Evolutionary conservation across 2,329 filamentous ascomycete genomes (phyloP).

Genomic region (Fusarium sp.): DNA sequence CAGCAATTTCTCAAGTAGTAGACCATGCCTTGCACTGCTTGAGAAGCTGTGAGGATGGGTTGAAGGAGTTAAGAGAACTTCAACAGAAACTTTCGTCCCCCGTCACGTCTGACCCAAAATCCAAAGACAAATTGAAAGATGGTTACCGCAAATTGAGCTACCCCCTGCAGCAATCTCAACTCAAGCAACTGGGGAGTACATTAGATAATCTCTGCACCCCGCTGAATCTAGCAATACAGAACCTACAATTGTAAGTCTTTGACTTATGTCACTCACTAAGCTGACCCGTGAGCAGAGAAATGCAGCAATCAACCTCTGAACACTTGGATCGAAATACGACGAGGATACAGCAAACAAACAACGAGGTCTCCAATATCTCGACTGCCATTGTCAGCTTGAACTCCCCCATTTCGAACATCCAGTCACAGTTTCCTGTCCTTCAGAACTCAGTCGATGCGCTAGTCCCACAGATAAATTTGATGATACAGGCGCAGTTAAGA

Average conservation of each 20-base stretch:
- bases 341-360: too few relatives aligned
- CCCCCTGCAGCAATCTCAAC: not conserved
- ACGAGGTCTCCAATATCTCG: too few relatives aligned
- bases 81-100: not conserved
- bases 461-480: too few relatives aligned
- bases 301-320: too few relatives aligned
- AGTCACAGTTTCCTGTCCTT: too few relatives aligned
- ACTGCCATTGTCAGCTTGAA: too few relatives aligned
- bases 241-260: not conserved
- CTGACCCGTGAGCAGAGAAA: too few relatives aligned
- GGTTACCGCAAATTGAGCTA: not conserved
- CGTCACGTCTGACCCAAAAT: rapidly evolving
- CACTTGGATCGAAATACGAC: too few relatives aligned
- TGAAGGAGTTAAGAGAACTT: not conserved
- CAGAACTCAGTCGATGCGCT: too few relatives aligned
- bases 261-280: not conserved
- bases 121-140: not conserved
- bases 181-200: not conserved
- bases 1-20: not conserved
- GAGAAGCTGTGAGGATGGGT: not conserved
- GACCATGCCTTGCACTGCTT: not conserved
- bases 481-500: too few relatives aligned
- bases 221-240: not conserved
- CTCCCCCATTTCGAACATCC: too few relatives aligned
- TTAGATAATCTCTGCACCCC: not conserved